Conservation (phyloP, 805 yeast genomes). For the Ogataea salicorniae region DNA sequence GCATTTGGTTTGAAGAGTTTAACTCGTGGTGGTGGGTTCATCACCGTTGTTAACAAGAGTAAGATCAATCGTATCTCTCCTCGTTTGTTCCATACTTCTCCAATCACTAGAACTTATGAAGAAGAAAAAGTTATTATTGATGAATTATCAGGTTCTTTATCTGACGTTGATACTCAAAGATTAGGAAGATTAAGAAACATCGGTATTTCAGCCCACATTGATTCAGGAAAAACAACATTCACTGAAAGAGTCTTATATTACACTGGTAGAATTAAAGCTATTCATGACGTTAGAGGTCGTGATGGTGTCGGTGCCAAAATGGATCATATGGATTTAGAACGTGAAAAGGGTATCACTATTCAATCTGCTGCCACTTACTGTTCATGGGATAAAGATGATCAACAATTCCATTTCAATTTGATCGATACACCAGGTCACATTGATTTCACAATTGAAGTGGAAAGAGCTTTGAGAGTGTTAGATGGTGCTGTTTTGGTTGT, state of each 20-base stretch:
- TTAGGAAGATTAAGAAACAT: slow-evolving; percentile 75
- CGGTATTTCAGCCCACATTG: slow-evolving; percentile 97
- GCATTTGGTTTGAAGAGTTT: slow-evolving; percentile 1
- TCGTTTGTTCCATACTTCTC: slow-evolving; percentile 33
- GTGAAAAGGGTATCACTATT: slow-evolving; percentile 98
- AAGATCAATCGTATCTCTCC: background rate
- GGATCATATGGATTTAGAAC: slow-evolving; percentile 98
- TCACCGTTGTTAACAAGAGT: background rate
- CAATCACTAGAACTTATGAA: slow-evolving; percentile 43
- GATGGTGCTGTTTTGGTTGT: slow-evolving; percentile 98
- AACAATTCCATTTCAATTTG: slow-evolving; percentile 80
- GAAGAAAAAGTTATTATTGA: slow-evolving; percentile 71
- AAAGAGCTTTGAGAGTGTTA: slow-evolving; percentile 93
- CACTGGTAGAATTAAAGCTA: slow-evolving; percentile 95
- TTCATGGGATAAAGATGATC: slow-evolving; percentile 78
- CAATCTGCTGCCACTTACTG: slow-evolving; percentile 99
- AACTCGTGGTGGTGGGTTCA: slow-evolving; percentile 1
- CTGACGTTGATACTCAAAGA: slow-evolving; percentile 46
- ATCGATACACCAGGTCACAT: slow-evolving; percentile 99
- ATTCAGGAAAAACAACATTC: slow-evolving; percentile 96
- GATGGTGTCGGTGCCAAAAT: slow-evolving; percentile 98
- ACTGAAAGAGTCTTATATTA: slow-evolving; percentile 95
- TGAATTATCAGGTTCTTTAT: slow-evolving; percentile 43
- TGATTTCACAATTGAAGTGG: slow-evolving; percentile 98
- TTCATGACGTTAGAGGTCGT: slow-evolving; percentile 94